Evolutionary conservation across 2,329 filamentous ascomycete species (phyloP), one percentile per base, ranked within the genome.

Genomic region (Trichoderma pleuroti): DNA sequence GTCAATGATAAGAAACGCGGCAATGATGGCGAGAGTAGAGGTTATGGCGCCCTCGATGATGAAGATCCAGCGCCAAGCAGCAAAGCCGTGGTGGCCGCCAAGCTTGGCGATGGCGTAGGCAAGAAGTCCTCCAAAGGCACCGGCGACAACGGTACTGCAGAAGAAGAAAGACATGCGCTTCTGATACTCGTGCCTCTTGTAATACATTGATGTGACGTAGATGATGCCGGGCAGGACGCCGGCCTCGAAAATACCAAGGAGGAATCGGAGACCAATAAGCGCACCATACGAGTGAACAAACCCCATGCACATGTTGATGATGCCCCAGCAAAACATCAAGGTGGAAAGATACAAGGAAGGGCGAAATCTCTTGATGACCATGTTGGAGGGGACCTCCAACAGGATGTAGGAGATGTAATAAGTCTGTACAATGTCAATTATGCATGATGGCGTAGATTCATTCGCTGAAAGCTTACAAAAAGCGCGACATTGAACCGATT

Each of bases 31-130:
- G 1, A 57, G 1, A 8, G 49, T 2, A 5, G 87, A 77, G 7
- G 85, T 87, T 26, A 83, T 75, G 24, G 86, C 71, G 34, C 87
- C 86, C 77, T 92, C 90, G 4, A 93, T 81, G 71, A 94, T 91
- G 78, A 95, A 95, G 65, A 95, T 93, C 92, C 91, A 94, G 2
- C 87, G 84, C 92, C 92, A 95, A 42, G 64, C 49, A 10, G 49
- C 64, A 12, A 42, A 42, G 1, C 91, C 91, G 63, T 80, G 78
- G 14, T 87, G 85, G 30, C 80, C 78, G 3, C 87, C 80, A 85
- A 91, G 88, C 76, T 88, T 85, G 36, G 87, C 84, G 64, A 91
- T 86, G 26, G 84, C 88, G 36, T 85, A 85, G 3, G 88, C 88
- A 18, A 91, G 80, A 11, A 91, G 81, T 21, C 88, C 88, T 62